Conservation (phyloP, 768 basidiomycete genomes). For the Lactarius quietus region DNA sequence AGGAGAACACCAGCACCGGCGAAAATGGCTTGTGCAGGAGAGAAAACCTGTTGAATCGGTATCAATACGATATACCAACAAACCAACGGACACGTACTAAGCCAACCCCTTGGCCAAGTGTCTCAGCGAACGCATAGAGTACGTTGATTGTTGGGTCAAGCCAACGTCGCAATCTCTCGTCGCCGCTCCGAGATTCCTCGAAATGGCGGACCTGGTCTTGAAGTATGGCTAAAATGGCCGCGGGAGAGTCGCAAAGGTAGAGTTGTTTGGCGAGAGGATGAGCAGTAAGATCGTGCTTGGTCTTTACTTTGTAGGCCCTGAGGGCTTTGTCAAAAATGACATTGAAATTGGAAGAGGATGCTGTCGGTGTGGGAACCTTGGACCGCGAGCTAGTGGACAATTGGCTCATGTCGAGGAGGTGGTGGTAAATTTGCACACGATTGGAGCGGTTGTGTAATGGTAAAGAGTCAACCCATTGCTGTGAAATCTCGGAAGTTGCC, state of each 20-base stretch:
- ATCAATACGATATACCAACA: neutral
- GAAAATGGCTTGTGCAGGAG: neutral
- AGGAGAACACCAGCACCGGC: neutral
- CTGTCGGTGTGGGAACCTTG: neutral
- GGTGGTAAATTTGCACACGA: neutral
- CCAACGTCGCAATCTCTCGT: too few relatives aligned
- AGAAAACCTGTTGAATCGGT: neutral
- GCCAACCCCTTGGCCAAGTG: neutral
- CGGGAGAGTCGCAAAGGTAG: neutral
- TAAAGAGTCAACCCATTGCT: neutral
- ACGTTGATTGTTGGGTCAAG: neutral
- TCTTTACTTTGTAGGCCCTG: neutral
- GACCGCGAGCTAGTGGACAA: neutral
- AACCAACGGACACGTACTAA: neutral
- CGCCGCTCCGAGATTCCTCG: neutral
- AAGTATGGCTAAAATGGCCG: neutral
- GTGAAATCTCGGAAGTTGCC: too few relatives aligned
- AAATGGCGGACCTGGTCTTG: neutral
- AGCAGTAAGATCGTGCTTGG: neutral
- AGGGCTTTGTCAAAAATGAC: slow-evolving; percentile 28
- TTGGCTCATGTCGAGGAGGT: neutral
- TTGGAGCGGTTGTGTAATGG: too few relatives aligned
- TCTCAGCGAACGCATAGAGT: neutral
- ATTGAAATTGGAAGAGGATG: neutral
- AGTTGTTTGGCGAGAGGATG: neutral